Base-by-base conservation (phyloP, 2,329 filamentous ascomycete species). In the Verticillium nonalfalfae region DNA sequence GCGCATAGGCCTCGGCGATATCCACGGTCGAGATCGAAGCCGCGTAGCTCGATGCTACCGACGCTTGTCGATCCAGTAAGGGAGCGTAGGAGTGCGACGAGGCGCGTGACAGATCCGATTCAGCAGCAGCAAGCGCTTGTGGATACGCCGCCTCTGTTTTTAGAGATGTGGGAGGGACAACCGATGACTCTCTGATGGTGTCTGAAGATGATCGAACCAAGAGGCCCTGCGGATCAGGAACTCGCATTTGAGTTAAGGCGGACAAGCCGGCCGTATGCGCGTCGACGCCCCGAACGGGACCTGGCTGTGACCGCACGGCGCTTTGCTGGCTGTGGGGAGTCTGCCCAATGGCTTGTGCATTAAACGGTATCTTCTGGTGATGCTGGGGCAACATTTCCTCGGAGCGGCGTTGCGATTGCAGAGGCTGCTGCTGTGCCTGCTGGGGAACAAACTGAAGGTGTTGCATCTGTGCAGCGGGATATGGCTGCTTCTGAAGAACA, bases 1-100 rank as follows among this genome's bases (percentile, higher is more conserved):
- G 67, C 2, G 60, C 63, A 15, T 67, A 63, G 1, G 64, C 67
- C 38, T 69, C 68, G 1, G 62, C 62, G 9, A 69, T 63, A 33
- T 69, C 66, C 57, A 67, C 63, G 0, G 66, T 68, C 1, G 67
- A 69, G 3, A 68, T 57, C 1, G 68, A 69, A 14, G 64, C 67
- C 31, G 59, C 60, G 59, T 69, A 65, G 5, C 63, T 64, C 26
- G 54, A 18, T 38, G 45, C 57, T 21, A 21, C 13, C 9, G 56
- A 26, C 11, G 39, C 45, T 56, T 63, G 18, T 10, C 58, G 58
- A 21, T 59, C 35, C 40, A 59, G 15, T 1, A 11, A 5, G 13
- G 13, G 13, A 4, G 31, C 26, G 4, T 50, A 10, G 4, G 6
- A n/a, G 13, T 21, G 18, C 21, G 45, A 21, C 18, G n/a, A 50